Conservation (phyloP, 345 rosid genomes). For the Sisymbrium altissimum region DNA sequence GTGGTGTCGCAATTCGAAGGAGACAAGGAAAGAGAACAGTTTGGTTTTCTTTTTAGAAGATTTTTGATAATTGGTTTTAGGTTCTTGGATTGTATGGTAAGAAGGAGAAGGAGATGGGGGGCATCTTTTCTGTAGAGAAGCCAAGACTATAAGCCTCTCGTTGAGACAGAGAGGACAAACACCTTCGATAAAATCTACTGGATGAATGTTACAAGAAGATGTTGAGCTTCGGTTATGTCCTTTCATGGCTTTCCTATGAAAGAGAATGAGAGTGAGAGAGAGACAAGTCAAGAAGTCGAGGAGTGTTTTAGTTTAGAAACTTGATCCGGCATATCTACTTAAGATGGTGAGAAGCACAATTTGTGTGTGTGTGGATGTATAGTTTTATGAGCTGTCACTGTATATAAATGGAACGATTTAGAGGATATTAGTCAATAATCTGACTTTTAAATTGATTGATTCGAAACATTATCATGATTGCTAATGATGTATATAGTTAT, state of each 20-base stretch:
- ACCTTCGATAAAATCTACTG: constrained; percentile 53
- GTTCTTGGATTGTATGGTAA: constrained; percentile 1
- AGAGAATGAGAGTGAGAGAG: neutral
- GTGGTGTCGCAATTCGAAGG: constrained; percentile 13
- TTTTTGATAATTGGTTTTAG: neutral
- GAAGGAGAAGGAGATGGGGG: constrained; percentile 7
- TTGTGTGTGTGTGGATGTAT: neutral
- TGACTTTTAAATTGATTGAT: neutral
- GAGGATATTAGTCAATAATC: neutral
- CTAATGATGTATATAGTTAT: neutral
- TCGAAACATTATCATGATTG: neutral
- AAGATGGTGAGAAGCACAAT: constrained; percentile 23
- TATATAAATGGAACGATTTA: neutral
- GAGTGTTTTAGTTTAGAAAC: neutral
- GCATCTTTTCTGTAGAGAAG: neutral
- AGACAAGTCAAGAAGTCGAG: neutral
- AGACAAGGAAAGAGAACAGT: constrained; percentile 19
- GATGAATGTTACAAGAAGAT: constrained; percentile 73
- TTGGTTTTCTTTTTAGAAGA: neutral
- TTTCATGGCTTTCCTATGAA: constrained; percentile 37
- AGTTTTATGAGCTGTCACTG: constrained; percentile 10
- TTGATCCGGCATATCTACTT: neutral
- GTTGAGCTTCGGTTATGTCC: constrained; percentile 42
- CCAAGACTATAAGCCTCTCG: constrained; percentile 54
- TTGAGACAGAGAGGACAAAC: constrained; percentile 73